phyloP scores from a whole-genome alignment of 257 asterid genomes.

The Solanum raphanifolium region DNA sequence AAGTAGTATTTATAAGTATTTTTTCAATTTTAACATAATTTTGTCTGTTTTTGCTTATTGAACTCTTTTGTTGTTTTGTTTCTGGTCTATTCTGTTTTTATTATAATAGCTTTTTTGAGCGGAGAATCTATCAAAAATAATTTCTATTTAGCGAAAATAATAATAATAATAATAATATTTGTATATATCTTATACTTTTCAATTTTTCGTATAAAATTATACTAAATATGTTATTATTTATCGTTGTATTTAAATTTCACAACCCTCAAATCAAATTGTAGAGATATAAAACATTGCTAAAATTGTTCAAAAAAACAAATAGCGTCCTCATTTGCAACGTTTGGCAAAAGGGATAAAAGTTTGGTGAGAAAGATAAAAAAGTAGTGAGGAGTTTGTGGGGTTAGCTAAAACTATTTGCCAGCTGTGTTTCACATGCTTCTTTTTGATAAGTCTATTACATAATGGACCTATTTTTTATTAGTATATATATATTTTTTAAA shows the following conservation, averaged over 20 bases:
- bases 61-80: not conserved
- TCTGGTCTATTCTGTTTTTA: no score
- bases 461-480: not conserved
- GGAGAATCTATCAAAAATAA: no score
- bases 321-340: not conserved
- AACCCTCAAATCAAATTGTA: not conserved
- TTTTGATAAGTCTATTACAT: not conserved
- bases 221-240: no score
- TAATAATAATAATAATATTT: no score
- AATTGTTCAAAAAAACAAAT: not conserved
- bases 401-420: slow-evolving; percentile 20
- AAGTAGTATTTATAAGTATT: not conserved
- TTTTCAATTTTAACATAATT: no score
- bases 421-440: slow-evolving; percentile 44
- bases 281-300: not conserved
- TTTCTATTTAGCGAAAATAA: no score
- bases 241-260: not conserved
- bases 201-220: no score
- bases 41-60: not conserved
- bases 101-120: no score
- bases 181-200: no score
- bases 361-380: not conserved
- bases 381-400: not conserved
- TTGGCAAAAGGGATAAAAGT: not conserved
- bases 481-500: no score